Evolutionary conservation across 208 protist genomes (phyloP).

Genomic region (Tetramitus jugosus): DNA sequence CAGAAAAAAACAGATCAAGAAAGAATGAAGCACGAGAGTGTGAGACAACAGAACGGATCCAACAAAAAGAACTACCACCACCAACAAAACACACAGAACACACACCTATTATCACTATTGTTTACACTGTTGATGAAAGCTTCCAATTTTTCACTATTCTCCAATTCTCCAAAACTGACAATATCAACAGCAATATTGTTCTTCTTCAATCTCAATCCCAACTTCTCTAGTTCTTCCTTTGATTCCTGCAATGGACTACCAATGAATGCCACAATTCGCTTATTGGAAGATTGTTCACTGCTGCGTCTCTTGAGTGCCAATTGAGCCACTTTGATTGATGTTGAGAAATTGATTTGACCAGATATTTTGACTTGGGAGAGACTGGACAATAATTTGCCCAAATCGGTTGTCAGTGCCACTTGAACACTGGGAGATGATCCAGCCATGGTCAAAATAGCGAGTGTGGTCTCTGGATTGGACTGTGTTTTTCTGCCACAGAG

Average conservation of each 20-base stretch:
- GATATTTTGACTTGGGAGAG: conserved; percentile 72
- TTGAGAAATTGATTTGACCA: conserved; percentile 72
- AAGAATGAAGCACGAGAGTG: background rate
- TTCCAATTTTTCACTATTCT: conserved; percentile 78
- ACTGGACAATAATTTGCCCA: conserved; percentile 78
- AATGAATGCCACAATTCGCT: conserved; percentile 95
- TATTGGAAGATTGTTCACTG: conserved; percentile 81
- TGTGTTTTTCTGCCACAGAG: conserved; percentile 82
- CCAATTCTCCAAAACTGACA: conserved; percentile 84
- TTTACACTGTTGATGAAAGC: conserved; percentile 76
- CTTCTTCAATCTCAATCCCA: conserved; percentile 91
- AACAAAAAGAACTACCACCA: background rate
- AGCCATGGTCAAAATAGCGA: conserved; percentile 86
- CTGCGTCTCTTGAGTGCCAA: conserved; percentile 90
- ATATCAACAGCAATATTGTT: conserved; percentile 92
- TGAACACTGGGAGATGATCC: conserved; percentile 73
- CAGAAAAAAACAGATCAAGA: background rate
- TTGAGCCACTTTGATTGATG: conserved; percentile 77
- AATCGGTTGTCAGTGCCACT: conserved; percentile 82
- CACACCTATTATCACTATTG: conserved; percentile 45
- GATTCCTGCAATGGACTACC: conserved; percentile 81
- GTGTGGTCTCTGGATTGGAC: conserved; percentile 89
- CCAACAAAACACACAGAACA: background rate
- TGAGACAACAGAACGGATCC: background rate
- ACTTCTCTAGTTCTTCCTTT: conserved; percentile 66